Percentiles rank a stretch among this genome's conserved stretches.
These are phyloP conservation scores for Porodaedalea pini DNA, from an alignment of 1,284 basidiomycete genomes.

Conservation along the genomic window DNA sequence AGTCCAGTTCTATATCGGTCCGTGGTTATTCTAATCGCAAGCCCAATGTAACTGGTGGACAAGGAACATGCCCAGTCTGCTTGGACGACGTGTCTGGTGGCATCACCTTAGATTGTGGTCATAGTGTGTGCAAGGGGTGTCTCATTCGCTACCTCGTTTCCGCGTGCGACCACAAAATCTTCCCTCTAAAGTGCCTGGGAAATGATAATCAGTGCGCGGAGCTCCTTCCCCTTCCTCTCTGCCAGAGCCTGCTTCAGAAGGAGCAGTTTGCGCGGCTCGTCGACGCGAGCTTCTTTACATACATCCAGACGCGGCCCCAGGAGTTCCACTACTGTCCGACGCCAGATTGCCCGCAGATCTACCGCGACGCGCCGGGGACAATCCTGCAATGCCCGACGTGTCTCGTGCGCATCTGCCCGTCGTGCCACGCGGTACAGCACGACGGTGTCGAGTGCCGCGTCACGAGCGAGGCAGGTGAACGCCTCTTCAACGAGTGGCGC, in stretches of 20 bases:
- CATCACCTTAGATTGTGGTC: slow-evolving; percentile 55
- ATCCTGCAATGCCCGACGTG: slow-evolving; percentile 70
- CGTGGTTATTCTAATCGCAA: not conserved
- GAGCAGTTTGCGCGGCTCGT: slow-evolving; percentile 51
- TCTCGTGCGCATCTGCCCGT: slow-evolving; percentile 60
- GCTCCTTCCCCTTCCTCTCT: slow-evolving; percentile 47
- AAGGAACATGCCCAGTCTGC: slow-evolving; percentile 52
- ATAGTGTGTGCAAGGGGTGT: slow-evolving; percentile 62
- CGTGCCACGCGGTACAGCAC: slow-evolving; percentile 63
- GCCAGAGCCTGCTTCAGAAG: slow-evolving; percentile 46
- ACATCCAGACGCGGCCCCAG: slow-evolving; percentile 51
- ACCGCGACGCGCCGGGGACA: slow-evolving; percentile 50
- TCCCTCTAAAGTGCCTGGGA: slow-evolving; percentile 67
- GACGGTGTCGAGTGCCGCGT: slow-evolving; percentile 58
- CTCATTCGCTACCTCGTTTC: slow-evolving; percentile 53
- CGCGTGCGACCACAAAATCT: slow-evolving; percentile 52
- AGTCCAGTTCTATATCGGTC: not conserved
- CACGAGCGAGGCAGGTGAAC: slow-evolving; percentile 46
- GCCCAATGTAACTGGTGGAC: slow-evolving; percentile 26
- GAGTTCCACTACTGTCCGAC: slow-evolving; percentile 72
- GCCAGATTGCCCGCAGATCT: slow-evolving; percentile 69
- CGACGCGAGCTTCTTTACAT: slow-evolving; percentile 51
- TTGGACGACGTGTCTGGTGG: slow-evolving; percentile 50
- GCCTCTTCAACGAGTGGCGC: slow-evolving; percentile 29
- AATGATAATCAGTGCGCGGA: slow-evolving; percentile 51